phyloP scores from a whole-genome alignment of 2,329 filamentous ascomycete genomes.

The Neospermospora avenae region DNA sequence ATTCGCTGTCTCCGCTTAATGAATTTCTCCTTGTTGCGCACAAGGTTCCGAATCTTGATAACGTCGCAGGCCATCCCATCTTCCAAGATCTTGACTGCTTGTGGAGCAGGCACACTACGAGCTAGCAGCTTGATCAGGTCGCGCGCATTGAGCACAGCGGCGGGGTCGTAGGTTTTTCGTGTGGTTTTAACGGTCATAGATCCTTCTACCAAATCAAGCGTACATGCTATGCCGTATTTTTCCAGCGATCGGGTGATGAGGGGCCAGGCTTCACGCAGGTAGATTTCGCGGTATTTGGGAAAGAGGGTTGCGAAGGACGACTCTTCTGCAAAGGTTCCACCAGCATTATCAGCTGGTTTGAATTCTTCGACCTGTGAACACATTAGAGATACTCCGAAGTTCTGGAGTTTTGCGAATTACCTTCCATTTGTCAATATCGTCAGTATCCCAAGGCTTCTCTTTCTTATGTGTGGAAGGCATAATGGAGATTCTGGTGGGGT shows the following conservation, averaged over 20 bases:
- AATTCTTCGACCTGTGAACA: slow-evolving; percentile 69
- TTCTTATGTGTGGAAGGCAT: slow-evolving; percentile 90
- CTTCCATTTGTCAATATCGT: slow-evolving; percentile 97
- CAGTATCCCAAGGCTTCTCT: slow-evolving; percentile 93
- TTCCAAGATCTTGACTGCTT: slow-evolving; percentile 91
- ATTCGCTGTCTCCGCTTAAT: slow-evolving; percentile 93
- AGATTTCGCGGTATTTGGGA: slow-evolving; percentile 94
- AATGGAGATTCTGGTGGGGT: slow-evolving; percentile 25
- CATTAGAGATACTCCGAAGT: slow-evolving; percentile 5
- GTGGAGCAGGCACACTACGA: slow-evolving; percentile 85
- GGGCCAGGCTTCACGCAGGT: slow-evolving; percentile 90
- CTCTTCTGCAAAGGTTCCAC: slow-evolving; percentile 86
- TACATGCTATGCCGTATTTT: slow-evolving; percentile 84
- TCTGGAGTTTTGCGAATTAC: slow-evolving; percentile 37
- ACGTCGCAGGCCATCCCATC: slow-evolving; percentile 91
- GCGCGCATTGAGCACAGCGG: slow-evolving; percentile 86
- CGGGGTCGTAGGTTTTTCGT: slow-evolving; percentile 85
- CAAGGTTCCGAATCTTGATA: slow-evolving; percentile 89
- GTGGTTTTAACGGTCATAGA: slow-evolving; percentile 97
- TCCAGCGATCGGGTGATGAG: slow-evolving; percentile 83
- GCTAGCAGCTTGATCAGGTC: slow-evolving; percentile 93
- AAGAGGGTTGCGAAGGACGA: slow-evolving; percentile 86
- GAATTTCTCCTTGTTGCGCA: slow-evolving; percentile 92
- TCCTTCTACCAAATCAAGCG: slow-evolving; percentile 90
- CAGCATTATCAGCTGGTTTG: slow-evolving; percentile 78